Evolutionary conservation across 1,284 basidiomycete genomes (phyloP).

Genomic region (Wallemia hederae): DNA sequence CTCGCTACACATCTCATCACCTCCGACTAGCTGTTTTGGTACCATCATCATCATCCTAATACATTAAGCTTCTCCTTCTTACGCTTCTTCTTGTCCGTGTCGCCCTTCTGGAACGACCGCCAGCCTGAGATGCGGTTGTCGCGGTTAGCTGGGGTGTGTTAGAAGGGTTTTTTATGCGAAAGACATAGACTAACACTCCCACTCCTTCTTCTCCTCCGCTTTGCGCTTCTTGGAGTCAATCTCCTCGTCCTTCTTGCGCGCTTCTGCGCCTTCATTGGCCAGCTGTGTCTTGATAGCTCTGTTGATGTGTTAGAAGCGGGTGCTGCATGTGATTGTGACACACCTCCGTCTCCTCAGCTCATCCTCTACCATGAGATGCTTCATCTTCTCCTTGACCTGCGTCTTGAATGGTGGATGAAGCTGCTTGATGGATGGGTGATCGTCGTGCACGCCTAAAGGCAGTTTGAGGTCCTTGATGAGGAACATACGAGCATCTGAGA

Average conservation of each 20-base stretch:
- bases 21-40: not conserved
- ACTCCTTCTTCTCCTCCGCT: slow-evolving; percentile 43
- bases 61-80: slow-evolving; percentile 34
- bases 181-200: slow-evolving; percentile 33
- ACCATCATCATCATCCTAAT: slow-evolving; percentile 26
- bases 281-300: slow-evolving; percentile 59
- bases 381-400: slow-evolving; percentile 33
- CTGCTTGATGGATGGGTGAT: slow-evolving; percentile 26
- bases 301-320: slow-evolving; percentile 1
- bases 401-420: slow-evolving; percentile 32
- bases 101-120: slow-evolving; percentile 30
- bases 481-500: slow-evolving; percentile 32
- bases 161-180: slow-evolving; percentile 1
- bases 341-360: slow-evolving; percentile 46
- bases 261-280: slow-evolving; percentile 54
- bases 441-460: slow-evolving; percentile 26
- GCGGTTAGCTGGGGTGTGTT: slow-evolving; percentile 25
- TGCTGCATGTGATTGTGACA: slow-evolving; percentile 11
- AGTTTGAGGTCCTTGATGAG: slow-evolving; percentile 31
- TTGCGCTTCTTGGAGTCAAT: slow-evolving; percentile 40
- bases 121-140: slow-evolving; percentile 54
- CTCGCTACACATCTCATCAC: not conserved
- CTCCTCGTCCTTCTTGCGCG: slow-evolving; percentile 53
- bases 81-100: slow-evolving; percentile 29
- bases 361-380: slow-evolving; percentile 49